Base-by-base conservation (phyloP, 2,329 filamentous ascomycete species). In the Scolecobasidium constrictum region DNA sequence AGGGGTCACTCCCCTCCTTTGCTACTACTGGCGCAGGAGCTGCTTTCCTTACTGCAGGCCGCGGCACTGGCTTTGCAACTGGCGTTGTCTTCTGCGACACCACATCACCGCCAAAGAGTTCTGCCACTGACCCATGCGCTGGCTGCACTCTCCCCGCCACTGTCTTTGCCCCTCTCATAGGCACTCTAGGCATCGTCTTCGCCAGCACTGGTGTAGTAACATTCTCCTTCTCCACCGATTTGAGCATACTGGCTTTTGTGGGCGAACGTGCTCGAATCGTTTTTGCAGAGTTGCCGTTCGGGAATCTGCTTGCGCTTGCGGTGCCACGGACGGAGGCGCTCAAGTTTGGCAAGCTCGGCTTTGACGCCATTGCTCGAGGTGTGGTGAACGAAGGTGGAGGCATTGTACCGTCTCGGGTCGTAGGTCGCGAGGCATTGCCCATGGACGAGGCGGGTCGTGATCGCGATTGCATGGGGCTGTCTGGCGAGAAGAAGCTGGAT, bases 401-500 rank as follows among this genome's bases (percentile, higher is more conserved):
- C 19, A 39, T 21, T 12, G 4, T 16, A 26, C 19, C 53, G 12
- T 50, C 17, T 39, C 55, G 59, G 15, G 37, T 41, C 5, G 21
- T 56, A 53, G 19, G 49, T 47, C 34, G 28, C 19, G 68, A 69
- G 21, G 68, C 67, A 17, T 65, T 61, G 55, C 73, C 58, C 71
- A 82, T 51, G 55, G 72, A 64, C 66, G 83, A 63, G 59, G 78
- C 55, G 58, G 81, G 68, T 64, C 81, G 67, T 64, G 82, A 49
- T 59, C 86, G 54, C 4, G 81, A 73, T 15, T 71, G 68, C 62
- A 74, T 73, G 5, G 72, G 67, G 46, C 73, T 73, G n/a, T 78
- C 69, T 2, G 68, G 62, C 38, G 77, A 78, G 56, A 84, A 92
- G 58, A 94, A 87, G 43, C 75, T 78, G 0, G 85, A 86, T 6